Evolutionary conservation across 73 alveolate genomes (phyloP).

Genomic region (Breviolum minutum): DNA sequence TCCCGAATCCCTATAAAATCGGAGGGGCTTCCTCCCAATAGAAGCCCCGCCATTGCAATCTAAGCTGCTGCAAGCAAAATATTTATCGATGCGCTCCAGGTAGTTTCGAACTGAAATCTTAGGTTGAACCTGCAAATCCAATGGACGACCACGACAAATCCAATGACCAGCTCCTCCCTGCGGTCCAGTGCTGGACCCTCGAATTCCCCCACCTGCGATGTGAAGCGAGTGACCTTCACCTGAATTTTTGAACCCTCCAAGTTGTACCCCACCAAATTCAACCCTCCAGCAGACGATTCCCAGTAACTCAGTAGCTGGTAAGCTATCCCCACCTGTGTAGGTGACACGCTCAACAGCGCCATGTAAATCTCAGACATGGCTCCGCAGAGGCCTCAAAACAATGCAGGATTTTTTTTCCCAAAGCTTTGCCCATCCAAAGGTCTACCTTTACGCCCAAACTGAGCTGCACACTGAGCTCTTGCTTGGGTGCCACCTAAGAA

Average conservation of each 20-base stretch:
- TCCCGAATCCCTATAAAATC: too few relatives aligned
- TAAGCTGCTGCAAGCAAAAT: slow-evolving; percentile 7
- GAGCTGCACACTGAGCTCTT: background rate
- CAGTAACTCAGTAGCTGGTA: background rate
- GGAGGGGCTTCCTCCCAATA: too few relatives aligned
- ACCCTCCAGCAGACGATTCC: background rate
- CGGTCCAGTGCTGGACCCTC: background rate
- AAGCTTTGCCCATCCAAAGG: background rate
- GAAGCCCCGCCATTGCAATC: background rate
- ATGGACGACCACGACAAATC: background rate
- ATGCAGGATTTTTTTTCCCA: too few relatives aligned
- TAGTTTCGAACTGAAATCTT: background rate
- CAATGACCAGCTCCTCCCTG: too few relatives aligned
- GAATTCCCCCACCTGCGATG: background rate
- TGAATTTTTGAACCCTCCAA: background rate
- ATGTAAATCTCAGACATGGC: slow-evolving; percentile 22
- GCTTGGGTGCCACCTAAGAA: background rate
- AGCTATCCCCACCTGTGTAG: background rate
- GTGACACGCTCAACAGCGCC: slow-evolving; percentile 9
- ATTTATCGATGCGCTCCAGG: slow-evolving; percentile 16
- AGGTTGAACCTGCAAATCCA: background rate
- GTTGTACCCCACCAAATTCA: too few relatives aligned
- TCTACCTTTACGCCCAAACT: background rate
- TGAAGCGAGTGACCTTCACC: slow-evolving; percentile 35
- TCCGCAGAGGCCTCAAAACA: background rate